Conservation (phyloP, 129 eudicot genomes). For the Lonicera japonica region DNA sequence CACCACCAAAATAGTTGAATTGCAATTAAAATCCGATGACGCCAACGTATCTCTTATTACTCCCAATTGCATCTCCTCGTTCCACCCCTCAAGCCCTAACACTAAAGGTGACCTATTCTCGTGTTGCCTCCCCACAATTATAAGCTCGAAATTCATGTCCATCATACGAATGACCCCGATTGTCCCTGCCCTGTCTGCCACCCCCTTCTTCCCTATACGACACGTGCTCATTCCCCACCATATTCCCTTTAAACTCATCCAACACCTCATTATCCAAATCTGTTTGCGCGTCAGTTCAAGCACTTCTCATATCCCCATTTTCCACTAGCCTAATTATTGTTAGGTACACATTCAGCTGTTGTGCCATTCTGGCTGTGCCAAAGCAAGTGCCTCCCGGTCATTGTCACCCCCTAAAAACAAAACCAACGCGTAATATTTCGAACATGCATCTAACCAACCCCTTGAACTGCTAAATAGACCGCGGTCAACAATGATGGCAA, state of each 20-base stretch:
- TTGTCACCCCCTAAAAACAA: neutral
- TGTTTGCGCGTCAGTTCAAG: neutral
- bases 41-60: neutral
- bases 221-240: neutral
- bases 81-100: neutral
- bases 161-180: neutral
- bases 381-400: conserved; percentile 8
- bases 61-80: conserved; percentile 7
- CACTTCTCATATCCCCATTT: neutral
- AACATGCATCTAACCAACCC: neutral
- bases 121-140: conserved; percentile 1
- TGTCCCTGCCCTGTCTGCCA: neutral
- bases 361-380: neutral
- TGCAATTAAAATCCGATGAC: neutral
- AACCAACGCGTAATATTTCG: neutral
- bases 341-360: neutral
- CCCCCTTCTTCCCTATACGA: conserved; percentile 1
- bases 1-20: conserved; percentile 3
- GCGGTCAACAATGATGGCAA: conserved; percentile 1
- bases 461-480: neutral
- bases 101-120: neutral
- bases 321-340: conserved; percentile 1
- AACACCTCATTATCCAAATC: conserved; percentile 1
- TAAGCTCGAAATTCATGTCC: neutral
- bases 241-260: neutral